Base-by-base conservation (phyloP, 1,284 basidiomycete species). In the Moesziomyces sp. region DNA sequence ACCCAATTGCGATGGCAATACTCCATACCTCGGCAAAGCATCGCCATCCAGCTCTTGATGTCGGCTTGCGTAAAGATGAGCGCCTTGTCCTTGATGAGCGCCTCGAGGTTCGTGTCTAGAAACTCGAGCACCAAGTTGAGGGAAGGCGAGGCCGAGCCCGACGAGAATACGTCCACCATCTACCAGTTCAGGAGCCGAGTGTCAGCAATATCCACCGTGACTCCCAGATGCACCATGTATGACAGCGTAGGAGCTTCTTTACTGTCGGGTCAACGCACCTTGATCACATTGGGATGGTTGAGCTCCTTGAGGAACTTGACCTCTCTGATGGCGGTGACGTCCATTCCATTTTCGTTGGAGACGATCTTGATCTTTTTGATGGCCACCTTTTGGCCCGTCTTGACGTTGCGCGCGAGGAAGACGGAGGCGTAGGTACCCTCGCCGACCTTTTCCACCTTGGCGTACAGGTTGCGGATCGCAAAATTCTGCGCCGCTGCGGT, bases 11-110 rank as follows among this genome's bases (percentile, higher is more conserved):
- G 87, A 84, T 99, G 97, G 78, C 96, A 98, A 84, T 97, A 99
- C 84, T 98, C 96, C 21, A 99, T 87, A 1, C 97, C 97, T 45
- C 94, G 90, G 79, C 97, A 91, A 0, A 93, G 93, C 97, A 99
- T 99, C 18, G 92, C 92, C 90, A 97, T 94, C 97, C 97, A 99
- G 78, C 92, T 91, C 85, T 99, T 99, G 86, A 98, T 96, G 84
- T 99, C 96, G 0, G 93, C 92, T 8, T 93, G 92, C 23, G 94
- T 88, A 84, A 99, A 98, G 38, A 97, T 91, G 52, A 97, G 89
- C 3, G 90, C 88, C 47, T 93, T 89, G 85, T 99, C 95, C 83
- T 94, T 94, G 86, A 99, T 97, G 74, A 99, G 91, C 79, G 93
- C 93, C 85, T 99, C 97, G 30, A 99, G 88, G 85, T 99, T 96